These are phyloP conservation scores for Flaveria sonorensis DNA, from an alignment of 129 eudicot species.

Conservation along the genomic window DNA sequence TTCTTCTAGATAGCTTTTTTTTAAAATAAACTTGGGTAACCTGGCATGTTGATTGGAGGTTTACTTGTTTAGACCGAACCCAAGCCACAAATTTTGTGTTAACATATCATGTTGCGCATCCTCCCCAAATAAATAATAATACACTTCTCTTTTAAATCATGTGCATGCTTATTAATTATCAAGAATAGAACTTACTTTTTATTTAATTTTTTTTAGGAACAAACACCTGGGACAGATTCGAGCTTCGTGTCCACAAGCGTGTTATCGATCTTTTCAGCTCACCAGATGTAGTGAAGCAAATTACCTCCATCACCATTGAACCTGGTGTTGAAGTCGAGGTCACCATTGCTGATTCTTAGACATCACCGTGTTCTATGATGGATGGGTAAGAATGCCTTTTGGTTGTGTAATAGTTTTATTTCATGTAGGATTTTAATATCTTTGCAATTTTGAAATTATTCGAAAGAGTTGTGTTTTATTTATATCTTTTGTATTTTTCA, in stretches of 20 bases:
- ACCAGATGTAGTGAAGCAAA: conserved; percentile 91
- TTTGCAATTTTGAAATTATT: conserved; percentile 32
- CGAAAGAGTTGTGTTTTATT: conserved; percentile 22
- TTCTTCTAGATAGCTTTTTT: background rate
- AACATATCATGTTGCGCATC: no score
- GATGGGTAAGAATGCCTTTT: conserved; percentile 27
- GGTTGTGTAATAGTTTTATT: conserved; percentile 19
- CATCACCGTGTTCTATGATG: conserved; percentile 3
- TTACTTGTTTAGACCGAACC: background rate
- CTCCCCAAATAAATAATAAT: no score
- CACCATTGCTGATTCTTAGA: conserved; percentile 71
- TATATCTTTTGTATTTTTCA: background rate
- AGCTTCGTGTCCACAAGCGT: conserved; percentile 91
- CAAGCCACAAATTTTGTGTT: no score
- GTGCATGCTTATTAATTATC: background rate
- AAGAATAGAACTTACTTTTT: background rate
- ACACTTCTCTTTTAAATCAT: background rate
- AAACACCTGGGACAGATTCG: conserved; percentile 92
- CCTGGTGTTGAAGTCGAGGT: conserved; percentile 97
- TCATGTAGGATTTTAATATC: conserved; percentile 32
- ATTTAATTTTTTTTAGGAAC: conserved; percentile 46
- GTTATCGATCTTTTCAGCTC: conserved; percentile 96
- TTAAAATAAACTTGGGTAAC: background rate
- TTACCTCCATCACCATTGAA: conserved; percentile 87
- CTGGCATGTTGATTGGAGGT: no score